Evolutionary conservation across 2,329 filamentous ascomycete genomes (phyloP).

Genomic region (Epichloe glyceriae): DNA sequence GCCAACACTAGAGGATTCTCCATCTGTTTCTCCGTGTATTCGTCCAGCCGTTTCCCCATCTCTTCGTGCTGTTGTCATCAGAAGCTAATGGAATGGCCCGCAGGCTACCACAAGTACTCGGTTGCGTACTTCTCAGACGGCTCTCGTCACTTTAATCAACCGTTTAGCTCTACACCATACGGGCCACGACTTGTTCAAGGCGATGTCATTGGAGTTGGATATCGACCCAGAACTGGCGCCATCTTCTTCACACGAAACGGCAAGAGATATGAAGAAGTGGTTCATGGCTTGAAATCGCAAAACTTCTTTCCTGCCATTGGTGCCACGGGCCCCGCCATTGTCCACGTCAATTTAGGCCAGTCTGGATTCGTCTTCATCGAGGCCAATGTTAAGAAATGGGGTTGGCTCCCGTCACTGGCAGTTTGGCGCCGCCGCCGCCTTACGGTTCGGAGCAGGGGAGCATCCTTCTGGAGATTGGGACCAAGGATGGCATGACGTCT

Average conservation of each 20-base stretch:
- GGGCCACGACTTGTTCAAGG: conserved; percentile 80
- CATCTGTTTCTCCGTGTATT: background rate
- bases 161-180: conserved; percentile 68
- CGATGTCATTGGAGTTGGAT: conserved; percentile 91
- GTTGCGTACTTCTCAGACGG: conserved; percentile 85
- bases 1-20: background rate
- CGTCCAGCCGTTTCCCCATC: too few relatives aligned
- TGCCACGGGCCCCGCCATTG: conserved; percentile 79
- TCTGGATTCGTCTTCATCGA: conserved; percentile 98
- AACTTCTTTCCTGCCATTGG: conserved; percentile 98
- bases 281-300: conserved; percentile 81
- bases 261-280: conserved; percentile 90
- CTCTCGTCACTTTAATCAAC: conserved; percentile 81
- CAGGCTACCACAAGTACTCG: conserved; percentile 81
- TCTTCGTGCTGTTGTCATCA: too few relatives aligned
- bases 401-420: conserved; percentile 87
- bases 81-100: background rate
- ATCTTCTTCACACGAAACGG: conserved; percentile 98
- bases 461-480: conserved; percentile 80
- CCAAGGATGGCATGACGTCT: conserved; percentile 42
- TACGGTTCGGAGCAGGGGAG: conserved; percentile 96
- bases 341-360: conserved; percentile 97
- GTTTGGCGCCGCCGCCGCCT: conserved; percentile 83
- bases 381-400: conserved; percentile 99
- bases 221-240: conserved; percentile 83